Evolutionary conservation across 192 early-diverging fungal species (phyloP).

Genomic region (Phycomyces nitens): DNA sequence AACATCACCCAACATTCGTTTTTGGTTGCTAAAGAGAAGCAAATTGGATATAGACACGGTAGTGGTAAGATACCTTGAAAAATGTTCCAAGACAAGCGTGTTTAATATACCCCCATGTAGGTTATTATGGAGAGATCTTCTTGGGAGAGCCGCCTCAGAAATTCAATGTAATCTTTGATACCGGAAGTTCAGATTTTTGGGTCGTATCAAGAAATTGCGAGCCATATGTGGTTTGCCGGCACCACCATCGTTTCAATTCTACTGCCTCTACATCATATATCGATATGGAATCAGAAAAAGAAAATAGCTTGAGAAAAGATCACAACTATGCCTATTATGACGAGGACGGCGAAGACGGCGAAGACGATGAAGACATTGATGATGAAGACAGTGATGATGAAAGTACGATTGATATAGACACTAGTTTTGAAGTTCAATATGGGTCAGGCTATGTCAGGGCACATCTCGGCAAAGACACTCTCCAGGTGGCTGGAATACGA

Average conservation of each 20-base stretch:
- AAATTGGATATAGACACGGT: slow-evolving; percentile 13
- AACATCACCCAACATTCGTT: background rate
- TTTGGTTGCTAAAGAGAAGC: slow-evolving; percentile 16
- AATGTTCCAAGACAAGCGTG: background rate
- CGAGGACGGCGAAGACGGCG: background rate
- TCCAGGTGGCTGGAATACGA: slow-evolving; percentile 10
- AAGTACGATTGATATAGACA: background rate
- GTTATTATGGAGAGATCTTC: slow-evolving; percentile 33
- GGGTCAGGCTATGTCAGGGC: slow-evolving; percentile 23
- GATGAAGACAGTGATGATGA: background rate
- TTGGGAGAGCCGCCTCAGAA: slow-evolving; percentile 63
- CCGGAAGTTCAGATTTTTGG: slow-evolving; percentile 73
- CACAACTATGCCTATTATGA: too few species aligned
- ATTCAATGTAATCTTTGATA: slow-evolving; percentile 72
- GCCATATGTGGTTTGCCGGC: slow-evolving; percentile 11
- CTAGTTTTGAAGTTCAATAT: slow-evolving; percentile 18
- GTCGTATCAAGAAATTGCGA: slow-evolving; percentile 41
- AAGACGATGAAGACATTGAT: background rate
- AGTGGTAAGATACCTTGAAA: slow-evolving; percentile 10
- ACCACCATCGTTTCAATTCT: slow-evolving; percentile 29
- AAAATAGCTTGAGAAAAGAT: background rate
- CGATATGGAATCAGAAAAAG: background rate
- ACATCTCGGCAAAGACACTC: slow-evolving; percentile 16
- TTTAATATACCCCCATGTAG: background rate
- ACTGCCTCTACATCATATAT: slow-evolving; percentile 19